Evolutionary conservation across 345 rosid species (phyloP), one percentile per base, ranked within the genome.

Genomic region (Combretum micranthum): DNA sequence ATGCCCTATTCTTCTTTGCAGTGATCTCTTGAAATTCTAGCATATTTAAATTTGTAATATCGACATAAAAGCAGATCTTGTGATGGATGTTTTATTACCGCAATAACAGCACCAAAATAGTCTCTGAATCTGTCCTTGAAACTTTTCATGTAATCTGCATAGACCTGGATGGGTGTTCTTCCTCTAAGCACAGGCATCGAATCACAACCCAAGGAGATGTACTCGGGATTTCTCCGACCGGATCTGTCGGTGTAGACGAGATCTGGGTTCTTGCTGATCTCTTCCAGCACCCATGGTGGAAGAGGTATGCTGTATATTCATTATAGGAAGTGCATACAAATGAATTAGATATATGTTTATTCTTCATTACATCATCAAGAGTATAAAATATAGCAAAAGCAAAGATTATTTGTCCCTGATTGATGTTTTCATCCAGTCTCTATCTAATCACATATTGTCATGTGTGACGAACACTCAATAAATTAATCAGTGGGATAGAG

Each of bases 281-380:
- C 99, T 80, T 89, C 94, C 44, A 89, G 91, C 49, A 87, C 97
- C 99, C 99, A 89, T 57, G 97, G 97, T 6, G 99, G 99, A 25
- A 89, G 61, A 1, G 97, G 97, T 62, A 93, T 89, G 77, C 97
- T 93, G 57, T 15, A 72, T 56, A 64, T 5, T 32, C 39, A 32
- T 32, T 32, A 7, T 32, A 32, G 39, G 1, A 32, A 32, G 39
- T 32, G 39, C 39, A 32, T 32, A 32, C 39, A 32, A 32, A 32
- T 7, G 10, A 32, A 32, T 32, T 32, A 32, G 39, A 1, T 32
- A 32, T n/a, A n/a, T n/a, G 39, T 11, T 5, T 5, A 0, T 32
- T 32, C 39, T 32, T 7, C 9, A 4, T 32, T 4, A 4, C 39
- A 2, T 32, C 39, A 32, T 9, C 9, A 7, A 32, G 39, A 32